These are phyloP conservation scores for Biscutella auriculata DNA, from an alignment of 441 rosid genomes.

Conservation along the genomic window DNA sequence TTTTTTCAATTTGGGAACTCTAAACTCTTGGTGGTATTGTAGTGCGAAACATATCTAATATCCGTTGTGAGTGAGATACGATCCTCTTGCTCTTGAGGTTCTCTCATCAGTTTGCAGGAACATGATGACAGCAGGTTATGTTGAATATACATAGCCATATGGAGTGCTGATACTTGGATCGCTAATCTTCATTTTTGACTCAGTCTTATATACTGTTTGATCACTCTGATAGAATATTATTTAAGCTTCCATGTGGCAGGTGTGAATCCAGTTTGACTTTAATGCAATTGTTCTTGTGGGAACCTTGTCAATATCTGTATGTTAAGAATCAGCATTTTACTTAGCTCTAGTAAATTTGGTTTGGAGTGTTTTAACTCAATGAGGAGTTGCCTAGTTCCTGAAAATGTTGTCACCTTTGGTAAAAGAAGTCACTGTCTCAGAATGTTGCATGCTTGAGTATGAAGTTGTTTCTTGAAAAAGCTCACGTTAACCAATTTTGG, in stretches of 20 bases:
- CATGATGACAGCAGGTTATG: neutral
- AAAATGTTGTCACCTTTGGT: too few relatives aligned
- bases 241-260: neutral
- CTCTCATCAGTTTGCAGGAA: neutral
- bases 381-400: too few relatives aligned
- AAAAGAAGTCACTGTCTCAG: too few relatives aligned
- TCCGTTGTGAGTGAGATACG: neutral
- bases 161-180: too few relatives aligned
- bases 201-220: neutral
- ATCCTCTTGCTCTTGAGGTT: neutral
- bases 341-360: too few relatives aligned
- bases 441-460: too few relatives aligned
- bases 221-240: neutral
- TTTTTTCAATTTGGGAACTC: neutral
- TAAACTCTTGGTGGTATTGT: neutral
- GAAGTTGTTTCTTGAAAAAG: too few relatives aligned
- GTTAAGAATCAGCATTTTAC: too few relatives aligned
- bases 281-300: neutral
- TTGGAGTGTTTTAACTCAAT: too few relatives aligned
- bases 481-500: too few relatives aligned
- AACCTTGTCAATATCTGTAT: too few relatives aligned
- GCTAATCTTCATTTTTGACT: neutral
- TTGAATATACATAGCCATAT: too few relatives aligned
- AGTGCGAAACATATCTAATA: neutral
- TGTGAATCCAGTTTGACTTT: neutral